Percentiles rank a stretch among this genome's conserved stretches.
phyloP scores from a whole-genome alignment of 208 protist genomes.

The Zelonia costaricensis region DNA sequence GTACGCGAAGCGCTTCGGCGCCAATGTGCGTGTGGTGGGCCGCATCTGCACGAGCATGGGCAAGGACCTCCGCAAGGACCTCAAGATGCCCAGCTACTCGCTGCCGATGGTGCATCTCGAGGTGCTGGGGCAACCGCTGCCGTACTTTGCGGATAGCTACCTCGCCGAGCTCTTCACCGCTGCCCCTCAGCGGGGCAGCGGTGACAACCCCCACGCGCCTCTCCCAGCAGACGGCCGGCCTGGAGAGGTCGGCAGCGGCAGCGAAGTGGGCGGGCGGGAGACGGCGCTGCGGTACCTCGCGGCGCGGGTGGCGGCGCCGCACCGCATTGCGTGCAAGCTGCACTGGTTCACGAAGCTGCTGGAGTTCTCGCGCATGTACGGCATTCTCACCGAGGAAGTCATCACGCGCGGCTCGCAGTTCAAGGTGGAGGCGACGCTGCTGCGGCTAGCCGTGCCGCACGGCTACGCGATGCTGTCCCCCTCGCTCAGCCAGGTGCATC shows the following conservation, averaged over 20 bases:
- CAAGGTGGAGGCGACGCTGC: conserved; percentile 81
- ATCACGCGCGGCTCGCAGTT: conserved; percentile 85
- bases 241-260: no score
- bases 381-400: conserved; percentile 77
- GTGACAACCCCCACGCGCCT: no score
- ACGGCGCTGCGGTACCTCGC: conserved; percentile 61
- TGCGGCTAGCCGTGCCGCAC: conserved; percentile 66
- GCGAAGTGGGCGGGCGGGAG: conserved; percentile 1
- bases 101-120: conserved; percentile 54
- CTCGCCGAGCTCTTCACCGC: conserved; percentile 47
- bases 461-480: conserved; percentile 75
- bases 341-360: conserved; percentile 56
- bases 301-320: conserved; percentile 37
- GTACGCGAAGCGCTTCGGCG: conserved; percentile 57
- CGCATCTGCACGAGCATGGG: conserved; percentile 66
- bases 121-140: conserved; percentile 53
- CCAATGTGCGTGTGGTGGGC: conserved; percentile 45
- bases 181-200: background rate
- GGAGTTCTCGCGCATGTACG: conserved; percentile 82
- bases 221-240: background rate
- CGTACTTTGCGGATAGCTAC: conserved; percentile 64
- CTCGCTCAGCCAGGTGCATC: conserved; percentile 48
- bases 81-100: conserved; percentile 59
- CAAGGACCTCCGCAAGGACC: conserved; percentile 57
- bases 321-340: conserved; percentile 60